Base-by-base conservation (phyloP, 257 asterid species). In the Solanum verrucosum region DNA sequence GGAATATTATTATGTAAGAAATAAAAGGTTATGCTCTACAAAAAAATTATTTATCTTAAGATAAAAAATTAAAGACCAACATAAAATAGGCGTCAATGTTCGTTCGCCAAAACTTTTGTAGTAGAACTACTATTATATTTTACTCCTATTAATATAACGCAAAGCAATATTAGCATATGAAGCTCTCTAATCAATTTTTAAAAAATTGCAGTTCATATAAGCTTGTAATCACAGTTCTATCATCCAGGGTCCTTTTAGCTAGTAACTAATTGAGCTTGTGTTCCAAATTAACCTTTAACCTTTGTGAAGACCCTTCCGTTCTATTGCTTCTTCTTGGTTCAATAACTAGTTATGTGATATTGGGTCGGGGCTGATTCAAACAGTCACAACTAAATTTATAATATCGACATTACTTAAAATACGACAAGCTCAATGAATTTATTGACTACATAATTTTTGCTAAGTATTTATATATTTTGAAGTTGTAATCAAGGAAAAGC, bases 321-420 rank as follows among this genome's bases (percentile, higher is more conserved):
- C 9, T 52, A 52, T 16, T 52, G 3, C 63, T 52, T 52, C 0
- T 16, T 52, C 63, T 52, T 52, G 0, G 4, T 52, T 52, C 23
- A 16, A 52, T 16, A 5, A 6, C 23, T 52, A 52, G 4, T 52
- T 52, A 52, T 52, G 1, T 52, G 0, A 52, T 6, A 52, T 52
- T 52, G 23, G 9, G 1, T 18, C 1, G 4, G 4, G 1, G 0
- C 2, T 16, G 0, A 18, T 6, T 6, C n/a, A 52, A 52, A 52
- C 23, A 5, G 63, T 52, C 9, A 2, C 1, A 52, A 5, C 2
- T 52, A 52, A 52, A 52, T 52, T 49, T 16, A 6, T 52, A 52
- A 52, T 52, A 16, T 16, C 63, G 0, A 2, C 9, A 52, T 52
- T 52, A 16, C 4, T 52, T 16, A 52, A 52, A 52, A 52, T 6